Percentiles rank a stretch among this genome's conserved stretches.
Evolutionary conservation across 306 rosid genomes (phyloP).

Genomic region (Rosa multiflora): DNA sequence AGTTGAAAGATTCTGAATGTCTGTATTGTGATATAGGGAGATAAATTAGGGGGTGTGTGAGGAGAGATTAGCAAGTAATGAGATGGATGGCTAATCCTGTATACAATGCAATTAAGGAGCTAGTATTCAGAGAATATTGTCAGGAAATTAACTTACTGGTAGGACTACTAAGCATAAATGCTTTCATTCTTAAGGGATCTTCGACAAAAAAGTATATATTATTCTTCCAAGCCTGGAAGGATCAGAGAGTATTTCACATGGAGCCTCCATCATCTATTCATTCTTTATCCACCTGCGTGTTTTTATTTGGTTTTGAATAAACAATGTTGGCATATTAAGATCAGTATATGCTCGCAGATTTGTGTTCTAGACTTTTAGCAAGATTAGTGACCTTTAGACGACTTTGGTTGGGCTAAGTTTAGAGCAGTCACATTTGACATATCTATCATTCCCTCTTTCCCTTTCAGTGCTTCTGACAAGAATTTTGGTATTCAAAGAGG

Average conservation of each 20-base stretch:
- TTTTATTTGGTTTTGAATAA: neutral
- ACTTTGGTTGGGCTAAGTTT: neutral
- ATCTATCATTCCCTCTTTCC: slow-evolving; percentile 5
- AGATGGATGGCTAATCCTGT: neutral
- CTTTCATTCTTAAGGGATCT: neutral
- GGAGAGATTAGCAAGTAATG: neutral
- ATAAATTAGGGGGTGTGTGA: neutral
- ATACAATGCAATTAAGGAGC: neutral
- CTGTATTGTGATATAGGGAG: neutral
- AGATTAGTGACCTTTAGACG: neutral
- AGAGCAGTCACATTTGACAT: slow-evolving; percentile 14
- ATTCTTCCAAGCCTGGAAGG: neutral
- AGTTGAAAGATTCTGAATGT: neutral
- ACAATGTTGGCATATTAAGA: neutral
- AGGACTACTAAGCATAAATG: too few relatives aligned
- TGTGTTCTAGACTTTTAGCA: neutral
- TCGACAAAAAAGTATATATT: neutral
- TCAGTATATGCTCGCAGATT: neutral
- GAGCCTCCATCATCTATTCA: neutral
- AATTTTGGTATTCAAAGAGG: slow-evolving; percentile 27
- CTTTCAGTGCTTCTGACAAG: slow-evolving; percentile 80
- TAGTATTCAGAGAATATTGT: neutral
- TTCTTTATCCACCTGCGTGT: neutral
- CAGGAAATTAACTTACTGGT: neutral
- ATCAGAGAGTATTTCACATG: neutral